A percentile compares a stretch with the other conserved stretches of the same genome.
These are phyloP conservation scores for Bauhinia variegata DNA, from an alignment of 306 rosid genomes.

Conservation along the genomic window DNA sequence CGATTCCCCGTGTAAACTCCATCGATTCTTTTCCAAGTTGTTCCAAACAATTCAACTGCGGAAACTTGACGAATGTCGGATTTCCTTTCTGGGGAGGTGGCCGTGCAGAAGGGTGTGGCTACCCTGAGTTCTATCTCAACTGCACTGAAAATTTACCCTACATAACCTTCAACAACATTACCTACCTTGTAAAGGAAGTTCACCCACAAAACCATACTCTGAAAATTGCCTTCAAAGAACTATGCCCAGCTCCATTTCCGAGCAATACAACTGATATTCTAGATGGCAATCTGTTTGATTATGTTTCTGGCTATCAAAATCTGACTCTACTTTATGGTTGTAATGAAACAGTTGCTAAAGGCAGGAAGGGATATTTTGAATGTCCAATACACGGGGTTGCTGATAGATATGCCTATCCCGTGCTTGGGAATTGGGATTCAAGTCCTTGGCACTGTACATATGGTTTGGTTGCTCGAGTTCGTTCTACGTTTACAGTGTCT, in stretches of 20 bases:
- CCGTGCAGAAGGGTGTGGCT: conserved; percentile 51
- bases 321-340: conserved; percentile 51
- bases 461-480: conserved; percentile 40
- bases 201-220: background rate
- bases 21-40: conserved; percentile 31
- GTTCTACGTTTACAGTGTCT: fast-evolving
- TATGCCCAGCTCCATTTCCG: conserved; percentile 36
- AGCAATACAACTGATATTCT: conserved; percentile 29
- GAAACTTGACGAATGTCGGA: background rate
- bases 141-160: conserved; percentile 32
- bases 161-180: conserved; percentile 37
- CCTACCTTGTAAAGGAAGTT: conserved; percentile 36
- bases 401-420: background rate
- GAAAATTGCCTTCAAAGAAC: conserved; percentile 31
- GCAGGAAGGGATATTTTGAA: fast-evolving
- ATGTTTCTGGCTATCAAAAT: conserved; percentile 3
- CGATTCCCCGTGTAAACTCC: conserved; percentile 33
- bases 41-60: conserved; percentile 32
- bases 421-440: background rate
- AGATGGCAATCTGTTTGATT: conserved; percentile 33
- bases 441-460: background rate
- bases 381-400: conserved; percentile 1
- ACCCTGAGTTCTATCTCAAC: conserved; percentile 37
- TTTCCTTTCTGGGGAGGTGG: conserved; percentile 54
- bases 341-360: background rate